Evolutionary conservation across 768 basidiomycete species (phyloP), one percentile per base, ranked within the genome.

Genomic region (Goffeauzyma gilvescens): DNA sequence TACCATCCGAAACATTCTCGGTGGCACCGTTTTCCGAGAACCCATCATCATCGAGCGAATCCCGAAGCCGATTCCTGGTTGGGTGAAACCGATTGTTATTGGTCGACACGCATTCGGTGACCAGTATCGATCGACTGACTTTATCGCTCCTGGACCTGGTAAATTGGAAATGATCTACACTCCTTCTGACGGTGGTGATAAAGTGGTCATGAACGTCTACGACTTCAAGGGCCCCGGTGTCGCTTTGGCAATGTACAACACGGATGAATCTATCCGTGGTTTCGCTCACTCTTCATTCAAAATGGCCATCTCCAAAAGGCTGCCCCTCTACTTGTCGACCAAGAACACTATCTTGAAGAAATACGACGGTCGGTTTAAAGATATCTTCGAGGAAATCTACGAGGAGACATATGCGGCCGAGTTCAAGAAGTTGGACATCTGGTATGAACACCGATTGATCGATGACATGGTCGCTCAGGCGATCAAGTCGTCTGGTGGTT

Each of bases 291-390:
- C 89, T 5, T 87, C 83, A 15, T 95, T 98, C 73, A 95, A 96
- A 69, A 90, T 95, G 85, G 90, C 71, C 13, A 50, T 72, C n/a
- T 54, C 58, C 47, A 71, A 72, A 66, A 68, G 69, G 56, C 63
- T 71, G 54, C 66, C 69, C 12, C 49, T 66, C 24, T 95, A 89
- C 72, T 75, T 96, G 81, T 87, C 84, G 9, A 96, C 90, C 31
- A 95, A 98, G 70, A 96, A 98, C 56, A 65, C 64, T 20, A 65
- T 65, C 45, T 44, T 65, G 50, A 64, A 65, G 45, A 87, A 79
- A 61, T 98, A 98, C 64, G 93, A 96, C 58, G 93, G 93, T 32
- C 75, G 89, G 23, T 98, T 96, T 75, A 98, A 98, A 71, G 93
- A 98, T 57, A 87, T 90, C 60, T 93, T 98, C 78, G 78, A 95